These are phyloP conservation scores for Centella asiatica DNA, from an alignment of 129 eudicot species.

Conservation along the genomic window DNA sequence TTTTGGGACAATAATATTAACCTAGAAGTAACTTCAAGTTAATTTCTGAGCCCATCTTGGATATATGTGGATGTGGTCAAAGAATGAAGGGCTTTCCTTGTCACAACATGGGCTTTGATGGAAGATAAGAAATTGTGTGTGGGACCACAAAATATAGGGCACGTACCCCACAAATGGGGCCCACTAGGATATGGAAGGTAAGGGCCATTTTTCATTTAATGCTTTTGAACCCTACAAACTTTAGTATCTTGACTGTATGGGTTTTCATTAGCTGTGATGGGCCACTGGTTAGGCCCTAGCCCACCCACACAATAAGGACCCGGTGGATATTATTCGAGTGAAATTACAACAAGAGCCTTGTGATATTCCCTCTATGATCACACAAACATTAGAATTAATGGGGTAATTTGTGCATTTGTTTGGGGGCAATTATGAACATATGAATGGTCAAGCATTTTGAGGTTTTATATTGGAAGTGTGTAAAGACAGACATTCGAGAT, in stretches of 20 bases:
- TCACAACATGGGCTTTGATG: constrained; percentile 7
- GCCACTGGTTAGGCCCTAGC: not conserved
- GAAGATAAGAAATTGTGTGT: too few relatives aligned
- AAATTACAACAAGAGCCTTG: not conserved
- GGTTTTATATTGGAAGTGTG: constrained; percentile 11
- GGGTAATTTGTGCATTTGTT: not conserved
- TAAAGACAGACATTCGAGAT: constrained; percentile 29
- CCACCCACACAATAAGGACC: constrained; percentile 11
- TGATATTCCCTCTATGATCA: not conserved
- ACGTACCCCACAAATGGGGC: not conserved
- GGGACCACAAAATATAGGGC: constrained; percentile 9
- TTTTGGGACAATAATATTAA: not conserved
- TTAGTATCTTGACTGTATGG: not conserved
- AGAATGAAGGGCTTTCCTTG: constrained; percentile 16
- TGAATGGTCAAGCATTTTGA: not conserved
- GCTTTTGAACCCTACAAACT: constrained; percentile 13
- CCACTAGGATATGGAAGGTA: constrained; percentile 21
- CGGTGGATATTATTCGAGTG: not conserved
- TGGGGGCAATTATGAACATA: not conserved
- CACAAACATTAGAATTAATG: not conserved
- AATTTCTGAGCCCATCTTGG: constrained; percentile 18
- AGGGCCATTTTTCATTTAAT: constrained; percentile 19
- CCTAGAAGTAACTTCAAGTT: not conserved
- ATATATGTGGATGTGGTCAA: constrained; percentile 22
- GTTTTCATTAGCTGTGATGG: constrained; percentile 12